phyloP scores from a whole-genome alignment of 2,329 filamentous ascomycete genomes.

The Sporothrix globosa region DNA sequence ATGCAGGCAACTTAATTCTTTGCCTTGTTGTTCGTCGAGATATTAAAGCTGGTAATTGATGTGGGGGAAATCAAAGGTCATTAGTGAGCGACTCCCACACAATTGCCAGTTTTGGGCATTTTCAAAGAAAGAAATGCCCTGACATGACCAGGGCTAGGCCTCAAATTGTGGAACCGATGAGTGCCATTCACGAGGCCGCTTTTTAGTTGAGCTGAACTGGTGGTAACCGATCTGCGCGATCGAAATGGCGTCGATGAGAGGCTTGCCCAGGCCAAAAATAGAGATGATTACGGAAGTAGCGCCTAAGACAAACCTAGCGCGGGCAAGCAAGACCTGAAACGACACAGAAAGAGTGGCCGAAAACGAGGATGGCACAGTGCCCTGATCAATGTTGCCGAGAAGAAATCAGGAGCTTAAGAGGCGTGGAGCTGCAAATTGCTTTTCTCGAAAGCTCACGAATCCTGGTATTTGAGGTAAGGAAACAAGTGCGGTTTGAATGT shows the following conservation, averaged over 20 bases:
- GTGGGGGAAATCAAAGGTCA: background rate
- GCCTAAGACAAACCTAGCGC: conserved; percentile 2
- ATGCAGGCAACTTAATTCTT: too few species aligned
- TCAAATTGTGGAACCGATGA: background rate
- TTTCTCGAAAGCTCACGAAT: background rate
- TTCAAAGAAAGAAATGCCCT: background rate
- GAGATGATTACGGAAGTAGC: background rate
- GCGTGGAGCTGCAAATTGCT: background rate
- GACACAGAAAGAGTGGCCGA: conserved; percentile 10
- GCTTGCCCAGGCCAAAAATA: conserved; percentile 12
- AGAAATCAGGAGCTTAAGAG: conserved; percentile 4
- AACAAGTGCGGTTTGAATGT: too few species aligned
- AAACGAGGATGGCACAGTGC: conserved; percentile 1
- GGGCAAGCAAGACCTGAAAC: background rate
- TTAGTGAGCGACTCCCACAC: background rate
- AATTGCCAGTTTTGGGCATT: background rate
- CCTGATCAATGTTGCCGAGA: background rate
- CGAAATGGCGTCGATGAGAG: conserved; percentile 19
- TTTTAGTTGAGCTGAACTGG: background rate
- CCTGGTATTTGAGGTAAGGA: background rate
- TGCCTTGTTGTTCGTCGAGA: too few species aligned
- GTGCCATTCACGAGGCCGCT: background rate
- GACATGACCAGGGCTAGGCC: background rate
- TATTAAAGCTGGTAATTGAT: too few species aligned
- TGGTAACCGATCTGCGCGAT: conserved; percentile 23